A percentile compares a stretch with the other conserved stretches of the same genome.
Evolutionary conservation across 352 stramenopile species (phyloP).

Genomic region (Pythium plurisporium): DNA sequence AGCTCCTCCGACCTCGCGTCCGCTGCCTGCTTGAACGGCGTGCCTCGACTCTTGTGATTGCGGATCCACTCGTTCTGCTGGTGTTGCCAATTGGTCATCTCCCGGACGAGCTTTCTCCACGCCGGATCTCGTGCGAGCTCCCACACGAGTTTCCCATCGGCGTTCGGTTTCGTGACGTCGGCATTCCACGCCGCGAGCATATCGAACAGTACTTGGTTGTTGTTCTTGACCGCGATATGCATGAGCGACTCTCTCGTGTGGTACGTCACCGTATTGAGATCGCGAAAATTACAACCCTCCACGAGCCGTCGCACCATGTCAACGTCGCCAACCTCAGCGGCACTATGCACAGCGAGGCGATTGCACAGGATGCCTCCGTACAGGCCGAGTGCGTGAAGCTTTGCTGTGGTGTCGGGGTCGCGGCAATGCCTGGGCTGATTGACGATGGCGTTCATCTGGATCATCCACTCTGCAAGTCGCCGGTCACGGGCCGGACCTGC

Average conservation of each 20-base stretch:
- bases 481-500: conserved; percentile 24
- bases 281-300: conserved; percentile 7
- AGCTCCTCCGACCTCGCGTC: conserved; percentile 69
- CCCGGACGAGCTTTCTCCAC: background rate
- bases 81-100: background rate
- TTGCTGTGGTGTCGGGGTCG: background rate
- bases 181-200: background rate
- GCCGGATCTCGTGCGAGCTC: background rate
- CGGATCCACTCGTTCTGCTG: conserved; percentile 33
- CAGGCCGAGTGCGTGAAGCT: background rate
- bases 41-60: conserved; percentile 41
- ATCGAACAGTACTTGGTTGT: conserved; percentile 2
- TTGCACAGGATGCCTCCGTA: background rate
- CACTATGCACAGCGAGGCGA: conserved; percentile 9
- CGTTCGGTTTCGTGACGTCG: background rate
- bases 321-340: background rate
- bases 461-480: conserved; percentile 32
- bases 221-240: conserved; percentile 10
- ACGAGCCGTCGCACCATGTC: conserved; percentile 7
- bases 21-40: conserved; percentile 29
- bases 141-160: background rate
- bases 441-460: conserved; percentile 24
- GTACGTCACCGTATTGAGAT: conserved; percentile 15
- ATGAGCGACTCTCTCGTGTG: conserved; percentile 7
- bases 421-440: conserved; percentile 6